Conservation (phyloP, 352 stramenopile genomes). For the Blastocystis sp. region DNA sequence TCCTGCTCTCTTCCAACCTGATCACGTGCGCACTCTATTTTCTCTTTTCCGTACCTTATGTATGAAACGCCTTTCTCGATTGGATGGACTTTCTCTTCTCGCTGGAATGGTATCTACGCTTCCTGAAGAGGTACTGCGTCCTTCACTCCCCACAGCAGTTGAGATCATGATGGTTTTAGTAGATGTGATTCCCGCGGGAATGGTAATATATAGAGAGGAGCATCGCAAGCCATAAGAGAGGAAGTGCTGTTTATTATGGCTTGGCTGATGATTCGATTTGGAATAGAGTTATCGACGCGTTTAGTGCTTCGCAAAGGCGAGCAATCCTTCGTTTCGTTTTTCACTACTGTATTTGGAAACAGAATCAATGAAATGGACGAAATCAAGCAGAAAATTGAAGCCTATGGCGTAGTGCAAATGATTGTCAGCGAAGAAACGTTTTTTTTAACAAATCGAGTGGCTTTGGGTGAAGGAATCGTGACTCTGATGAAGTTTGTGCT, state of each 20-base stretch:
- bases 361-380: neutral
- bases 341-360: neutral
- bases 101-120: neutral
- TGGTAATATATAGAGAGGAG: neutral
- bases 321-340: neutral
- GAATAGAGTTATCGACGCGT: neutral
- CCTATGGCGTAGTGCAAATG: neutral
- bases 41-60: slow-evolving; percentile 7
- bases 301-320: neutral
- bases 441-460: neutral
- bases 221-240: slow-evolving; percentile 13
- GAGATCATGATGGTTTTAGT: neutral
- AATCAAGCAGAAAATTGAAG: neutral
- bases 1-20: neutral
- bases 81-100: slow-evolving; percentile 25
- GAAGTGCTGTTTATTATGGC: neutral
- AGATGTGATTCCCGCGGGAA: neutral
- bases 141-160: neutral
- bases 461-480: neutral
- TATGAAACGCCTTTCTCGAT: neutral
- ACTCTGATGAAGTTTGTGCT: neutral
- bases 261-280: neutral
- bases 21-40: neutral
- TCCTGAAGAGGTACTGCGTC: neutral
- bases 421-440: neutral